phyloP scores from a whole-genome alignment of 192 early-diverging fungal genomes.

The Kappamyces sp. region DNA sequence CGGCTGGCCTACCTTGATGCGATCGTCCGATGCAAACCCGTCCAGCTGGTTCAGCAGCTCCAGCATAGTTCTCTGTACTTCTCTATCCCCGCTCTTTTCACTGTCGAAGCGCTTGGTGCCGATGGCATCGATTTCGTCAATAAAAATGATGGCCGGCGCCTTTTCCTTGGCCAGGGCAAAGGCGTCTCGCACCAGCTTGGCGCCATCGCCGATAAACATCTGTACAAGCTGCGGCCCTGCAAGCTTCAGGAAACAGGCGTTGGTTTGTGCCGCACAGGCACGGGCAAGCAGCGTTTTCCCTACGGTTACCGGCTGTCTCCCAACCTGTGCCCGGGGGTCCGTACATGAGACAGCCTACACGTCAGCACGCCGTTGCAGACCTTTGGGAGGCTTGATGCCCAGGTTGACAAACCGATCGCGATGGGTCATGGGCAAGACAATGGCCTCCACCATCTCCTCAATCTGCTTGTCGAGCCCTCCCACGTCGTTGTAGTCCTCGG shows the following conservation, averaged over 20 bases:
- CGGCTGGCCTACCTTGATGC: constrained; percentile 79
- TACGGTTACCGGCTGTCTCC: constrained; percentile 58
- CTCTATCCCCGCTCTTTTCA: constrained; percentile 96
- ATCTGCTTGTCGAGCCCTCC: constrained; percentile 96
- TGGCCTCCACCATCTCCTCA: constrained; percentile 94
- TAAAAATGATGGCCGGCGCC: constrained; percentile 97
- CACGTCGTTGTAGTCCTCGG: constrained; percentile 93
- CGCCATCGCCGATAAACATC: constrained; percentile 51
- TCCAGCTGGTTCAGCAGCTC: constrained; percentile 97
- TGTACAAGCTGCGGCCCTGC: constrained; percentile 93
- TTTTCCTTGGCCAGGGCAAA: constrained; percentile 97
- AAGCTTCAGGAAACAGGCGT: constrained; percentile 91
- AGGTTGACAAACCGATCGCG: constrained; percentile 90
- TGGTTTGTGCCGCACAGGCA: constrained; percentile 96
- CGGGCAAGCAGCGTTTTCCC: constrained; percentile 92
- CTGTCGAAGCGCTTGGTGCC: constrained; percentile 98
- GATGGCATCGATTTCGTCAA: constrained; percentile 97
- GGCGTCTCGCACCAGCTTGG: constrained; percentile 79
- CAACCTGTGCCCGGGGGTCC: constrained; percentile 62
- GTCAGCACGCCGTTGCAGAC: constrained; percentile 17
- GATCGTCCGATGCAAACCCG: constrained; percentile 90
- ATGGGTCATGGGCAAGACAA: constrained; percentile 96
- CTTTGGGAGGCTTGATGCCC: constrained; percentile 98
- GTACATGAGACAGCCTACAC: constrained; percentile 71
- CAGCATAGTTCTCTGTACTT: constrained; percentile 98